A percentile compares a stretch with the other conserved stretches of the same genome.
phyloP scores from a whole-genome alignment of 2,329 filamentous ascomycete species.

The Xylariaceae sp. region DNA sequence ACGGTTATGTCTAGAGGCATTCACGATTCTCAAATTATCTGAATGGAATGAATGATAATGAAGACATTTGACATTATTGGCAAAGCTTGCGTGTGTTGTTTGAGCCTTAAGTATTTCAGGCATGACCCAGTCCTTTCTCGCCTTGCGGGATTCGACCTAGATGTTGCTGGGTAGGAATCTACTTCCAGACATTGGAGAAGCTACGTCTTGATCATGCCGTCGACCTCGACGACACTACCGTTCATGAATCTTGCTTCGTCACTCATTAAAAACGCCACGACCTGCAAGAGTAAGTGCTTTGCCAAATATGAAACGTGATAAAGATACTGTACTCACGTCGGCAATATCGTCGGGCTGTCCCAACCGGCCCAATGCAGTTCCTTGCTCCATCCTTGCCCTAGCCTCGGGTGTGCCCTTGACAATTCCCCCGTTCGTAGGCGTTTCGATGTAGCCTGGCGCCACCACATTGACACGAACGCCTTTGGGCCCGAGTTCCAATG shows the following conservation, averaged over 20 bases:
- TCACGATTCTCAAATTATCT: too few species aligned
- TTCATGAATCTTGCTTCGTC: constrained; percentile 41
- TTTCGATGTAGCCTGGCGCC: constrained; percentile 23
- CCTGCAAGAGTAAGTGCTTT: constrained; percentile 3
- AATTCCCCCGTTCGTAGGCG: constrained; percentile 35
- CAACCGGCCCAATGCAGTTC: constrained; percentile 21
- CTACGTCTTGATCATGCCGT: constrained; percentile 31
- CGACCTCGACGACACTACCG: constrained; percentile 45
- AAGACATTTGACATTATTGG: too few species aligned
- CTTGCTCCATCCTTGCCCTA: constrained; percentile 25
- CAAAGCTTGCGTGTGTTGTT: too few species aligned
- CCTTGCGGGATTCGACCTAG: too few species aligned
- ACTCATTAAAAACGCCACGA: constrained; percentile 39
- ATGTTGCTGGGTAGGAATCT: too few species aligned
- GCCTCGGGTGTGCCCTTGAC: constrained; percentile 37
- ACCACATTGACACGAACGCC: constrained; percentile 34
- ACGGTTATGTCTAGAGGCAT: too few species aligned
- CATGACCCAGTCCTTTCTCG: too few species aligned
- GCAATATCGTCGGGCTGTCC: constrained; percentile 25
- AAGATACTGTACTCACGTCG: constrained; percentile 12
- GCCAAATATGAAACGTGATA: too few species aligned
- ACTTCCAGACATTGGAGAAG: too few species aligned
- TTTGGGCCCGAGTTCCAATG: constrained; percentile 34
- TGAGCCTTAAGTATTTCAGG: too few species aligned
- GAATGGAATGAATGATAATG: too few species aligned